Base-by-base conservation (phyloP, 306 rosid species). In the Trichosanthes cucumerina region DNA sequence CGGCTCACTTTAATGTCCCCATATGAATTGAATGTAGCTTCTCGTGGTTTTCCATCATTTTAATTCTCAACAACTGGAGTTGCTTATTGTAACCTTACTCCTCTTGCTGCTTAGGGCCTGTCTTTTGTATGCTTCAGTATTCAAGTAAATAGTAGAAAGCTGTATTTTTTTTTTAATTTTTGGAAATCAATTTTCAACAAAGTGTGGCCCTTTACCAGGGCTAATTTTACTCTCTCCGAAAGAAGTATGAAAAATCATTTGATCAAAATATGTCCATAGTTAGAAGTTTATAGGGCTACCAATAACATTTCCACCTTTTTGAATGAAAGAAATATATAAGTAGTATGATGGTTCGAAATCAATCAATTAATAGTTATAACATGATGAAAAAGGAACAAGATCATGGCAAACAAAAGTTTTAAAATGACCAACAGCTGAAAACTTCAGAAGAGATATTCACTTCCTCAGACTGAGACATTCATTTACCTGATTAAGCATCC, bases 401-500 rank as follows among this genome's bases (percentile, higher is more conserved):
- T 31, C 15, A 19, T 39, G 52, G 14, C 2, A 36, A 66, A 66
- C 28, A 66, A 19, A 66, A 66, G 38, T 18, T 60, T 60, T 3
- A 46, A 34, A 8, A 66, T 9, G 28, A 63, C 43, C 70, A 66
- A 65, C 41, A 23, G 43, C 59, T 23, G 9, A 12, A 43, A 57
- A 53, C 56, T 26, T 73, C 31, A 66, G 31, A 18, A 31, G 52
- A 5, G 34, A 12, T 14, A 5, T 19, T 65, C 14, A 33, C 26
- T 33, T 18, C 73, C 73, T 26, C 50, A 66, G 4, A 49, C 13
- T 57, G 78, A 47, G 66, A 24, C 65, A 65, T 78, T 65, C 13
- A 23, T 10, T 78, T 82, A 95, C 99, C 97, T 95, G 99, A 86
- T 95, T 95, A 81, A 95, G 91, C 99, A 95, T 95, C 99, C 99